phyloP scores from a whole-genome alignment of 495 filamentous ascomycete genomes.

The Aspergillus haitiensis region DNA sequence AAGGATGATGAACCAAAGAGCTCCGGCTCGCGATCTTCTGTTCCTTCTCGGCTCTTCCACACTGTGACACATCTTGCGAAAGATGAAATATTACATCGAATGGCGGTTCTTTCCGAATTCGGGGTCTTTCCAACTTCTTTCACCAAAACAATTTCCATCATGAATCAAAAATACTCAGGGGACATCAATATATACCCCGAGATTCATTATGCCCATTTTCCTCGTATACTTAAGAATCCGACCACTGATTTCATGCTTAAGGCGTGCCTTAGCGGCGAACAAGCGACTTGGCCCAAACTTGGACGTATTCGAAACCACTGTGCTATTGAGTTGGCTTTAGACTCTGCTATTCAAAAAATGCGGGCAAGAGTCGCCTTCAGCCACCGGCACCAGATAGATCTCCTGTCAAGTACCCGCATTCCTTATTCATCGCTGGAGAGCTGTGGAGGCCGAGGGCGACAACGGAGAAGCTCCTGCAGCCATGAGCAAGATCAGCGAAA shows the following conservation, averaged over 20 bases:
- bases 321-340: slow-evolving; percentile 83
- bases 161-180: slow-evolving; percentile 90
- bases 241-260: slow-evolving; percentile 83
- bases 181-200: slow-evolving; percentile 92
- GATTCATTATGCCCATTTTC: slow-evolving; percentile 71
- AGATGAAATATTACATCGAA: slow-evolving; percentile 75
- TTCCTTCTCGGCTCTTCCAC: slow-evolving; percentile 60
- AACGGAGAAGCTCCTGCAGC: slow-evolving; percentile 38
- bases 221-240: slow-evolving; percentile 79
- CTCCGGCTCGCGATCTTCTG: slow-evolving; percentile 35
- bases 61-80: slow-evolving; percentile 74
- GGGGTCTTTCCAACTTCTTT: slow-evolving; percentile 79
- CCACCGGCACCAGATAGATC: slow-evolving; percentile 62
- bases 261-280: slow-evolving; percentile 72
- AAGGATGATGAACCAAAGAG: slow-evolving; percentile 63
- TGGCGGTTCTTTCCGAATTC: slow-evolving; percentile 78
- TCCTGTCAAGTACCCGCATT: slow-evolving; percentile 32
- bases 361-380: slow-evolving; percentile 77
- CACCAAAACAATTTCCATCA: slow-evolving; percentile 74
- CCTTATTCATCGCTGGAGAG: slow-evolving; percentile 29
- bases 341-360: slow-evolving; percentile 76
- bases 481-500: slow-evolving; percentile 34
- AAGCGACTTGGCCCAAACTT: slow-evolving; percentile 88
- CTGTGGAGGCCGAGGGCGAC: slow-evolving; percentile 25
- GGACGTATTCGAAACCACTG: slow-evolving; percentile 78